Evolutionary conservation across 768 basidiomycete species (phyloP).

Genomic region (Crucibulum laeve): DNA sequence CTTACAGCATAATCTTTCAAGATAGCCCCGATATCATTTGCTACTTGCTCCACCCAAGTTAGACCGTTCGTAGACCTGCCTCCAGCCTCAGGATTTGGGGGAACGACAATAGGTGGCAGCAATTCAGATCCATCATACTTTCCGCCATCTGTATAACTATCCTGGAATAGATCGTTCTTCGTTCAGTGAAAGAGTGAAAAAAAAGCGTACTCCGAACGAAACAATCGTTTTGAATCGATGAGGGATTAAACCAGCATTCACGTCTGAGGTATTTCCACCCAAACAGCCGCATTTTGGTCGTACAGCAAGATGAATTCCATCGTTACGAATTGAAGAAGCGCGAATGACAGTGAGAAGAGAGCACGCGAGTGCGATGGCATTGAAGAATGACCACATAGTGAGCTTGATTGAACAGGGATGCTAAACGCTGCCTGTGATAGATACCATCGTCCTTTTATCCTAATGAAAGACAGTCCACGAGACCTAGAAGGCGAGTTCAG

Average conservation of each 20-base stretch:
- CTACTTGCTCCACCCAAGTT: slow-evolving; percentile 47
- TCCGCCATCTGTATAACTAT: slow-evolving; percentile 50
- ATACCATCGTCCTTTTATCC: too few relatives aligned
- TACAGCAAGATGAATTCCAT: slow-evolving; percentile 41
- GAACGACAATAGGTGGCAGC: slow-evolving; percentile 39
- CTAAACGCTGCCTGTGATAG: too few relatives aligned
- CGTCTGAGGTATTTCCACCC: slow-evolving; percentile 33
- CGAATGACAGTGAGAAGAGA: too few relatives aligned
- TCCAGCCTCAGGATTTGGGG: slow-evolving; percentile 40
- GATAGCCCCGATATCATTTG: slow-evolving; percentile 33
- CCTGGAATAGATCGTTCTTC: slow-evolving; percentile 26
- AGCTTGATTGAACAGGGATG: too few relatives aligned
- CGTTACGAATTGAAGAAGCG: too few relatives aligned
- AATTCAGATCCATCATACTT: slow-evolving; percentile 43
- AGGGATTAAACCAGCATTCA: slow-evolving; percentile 43
- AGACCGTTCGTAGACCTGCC: slow-evolving; percentile 48
- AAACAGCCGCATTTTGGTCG: slow-evolving; percentile 39
- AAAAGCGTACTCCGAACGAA: slow-evolving; percentile 40
- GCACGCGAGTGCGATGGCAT: too few relatives aligned
- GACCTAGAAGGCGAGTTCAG: too few relatives aligned
- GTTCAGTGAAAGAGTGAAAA: slow-evolving; percentile 39
- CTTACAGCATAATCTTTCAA: slow-evolving; percentile 51
- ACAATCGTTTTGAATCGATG: slow-evolving; percentile 40
- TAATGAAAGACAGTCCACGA: too few relatives aligned
- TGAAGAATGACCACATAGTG: too few relatives aligned